Base-by-base conservation (phyloP, 768 basidiomycete species). In the Hortiboletus flavorubellus region DNA sequence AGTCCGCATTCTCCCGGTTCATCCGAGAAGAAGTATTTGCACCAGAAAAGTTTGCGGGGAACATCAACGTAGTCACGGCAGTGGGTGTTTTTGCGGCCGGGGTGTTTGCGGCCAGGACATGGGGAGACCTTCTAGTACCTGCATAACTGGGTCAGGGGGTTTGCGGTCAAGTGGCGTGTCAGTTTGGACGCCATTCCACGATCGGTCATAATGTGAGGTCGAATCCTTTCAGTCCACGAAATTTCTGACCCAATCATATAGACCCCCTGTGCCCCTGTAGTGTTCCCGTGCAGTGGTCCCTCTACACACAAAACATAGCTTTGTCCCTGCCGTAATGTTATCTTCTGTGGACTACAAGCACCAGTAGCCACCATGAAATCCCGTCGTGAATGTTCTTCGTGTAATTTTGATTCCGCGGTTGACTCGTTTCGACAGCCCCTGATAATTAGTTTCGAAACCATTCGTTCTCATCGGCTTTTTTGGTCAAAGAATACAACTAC, bases 101-200 rank as follows among this genome's bases (percentile, higher is more conserved):
- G 4, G 84, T 93, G 53, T 69, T 84, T 42, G 83, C 76, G 14
- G 83, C 86, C 15, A 83, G 89, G 68, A 81, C 82, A 40, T 96
- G 87, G 80, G 91, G 91, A 11, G 88, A 87, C 40, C 67, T 88
- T 41, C 80, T 92, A 75, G 80, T 92, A 8, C 87, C 87, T 42
- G 82, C 80, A 29, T 88, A 50, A 46, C 37, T 38, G 38, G 53
- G 30, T 30, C 16, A 33, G 31, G 18, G 39, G 10, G 26, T 11
- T 37, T 40, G 53, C 23, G 34, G 52, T 55, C 23, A 18, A 34
- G 44, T 43, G 43, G 34, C 8, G 14, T 39, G 23, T 35, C 39
- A 7, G 14, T 43, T 40, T 4, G 15, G 40, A 38, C 39, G 14
- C 6, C 30, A 21, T 33, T 40, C 29, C 33, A 42, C 16, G 5